Evolutionary conservation across 2,329 filamentous ascomycete genomes (phyloP).

Genomic region (Colletotrichum viniferum): DNA sequence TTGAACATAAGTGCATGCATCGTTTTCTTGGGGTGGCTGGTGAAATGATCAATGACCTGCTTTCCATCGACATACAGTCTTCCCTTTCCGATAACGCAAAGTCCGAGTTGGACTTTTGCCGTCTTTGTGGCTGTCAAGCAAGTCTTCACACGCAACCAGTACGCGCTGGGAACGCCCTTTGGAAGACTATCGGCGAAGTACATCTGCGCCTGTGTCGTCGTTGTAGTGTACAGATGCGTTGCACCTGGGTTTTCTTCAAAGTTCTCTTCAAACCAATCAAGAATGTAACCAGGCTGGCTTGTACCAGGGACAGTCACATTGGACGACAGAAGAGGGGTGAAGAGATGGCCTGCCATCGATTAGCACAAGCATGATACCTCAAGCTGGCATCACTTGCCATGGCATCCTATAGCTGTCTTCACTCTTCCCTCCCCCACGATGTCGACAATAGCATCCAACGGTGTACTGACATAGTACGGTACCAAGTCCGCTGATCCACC

Average conservation of each 20-base stretch:
- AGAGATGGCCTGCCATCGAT: not conserved
- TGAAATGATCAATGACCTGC: constrained; percentile 34
- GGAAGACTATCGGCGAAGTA: not conserved
- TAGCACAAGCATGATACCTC: not conserved
- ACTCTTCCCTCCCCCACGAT: not conserved
- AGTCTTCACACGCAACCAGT: not conserved
- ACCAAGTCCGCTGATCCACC: constrained; percentile 35
- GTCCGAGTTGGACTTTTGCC: constrained; percentile 29
- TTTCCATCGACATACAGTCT: constrained; percentile 34
- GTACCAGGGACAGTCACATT: not conserved
- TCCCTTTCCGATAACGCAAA: constrained; percentile 36
- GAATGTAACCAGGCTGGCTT: not conserved
- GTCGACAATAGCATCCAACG: constrained; percentile 32
- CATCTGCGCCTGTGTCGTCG: not conserved
- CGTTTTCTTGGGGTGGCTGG: constrained; percentile 33
- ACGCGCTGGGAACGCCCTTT: not conserved
- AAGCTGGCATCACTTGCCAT: not conserved
- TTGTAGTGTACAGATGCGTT: not conserved
- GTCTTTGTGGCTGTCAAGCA: constrained; percentile 24
- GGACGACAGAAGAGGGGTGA: not conserved
- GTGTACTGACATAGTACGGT: constrained; percentile 34
- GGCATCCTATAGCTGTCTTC: not conserved
- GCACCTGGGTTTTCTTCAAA: not conserved
- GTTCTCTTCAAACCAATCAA: not conserved
- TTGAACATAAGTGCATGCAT: constrained; percentile 34